phyloP scores from a whole-genome alignment of 345 rosid genomes.

The Gossypium australe region DNA sequence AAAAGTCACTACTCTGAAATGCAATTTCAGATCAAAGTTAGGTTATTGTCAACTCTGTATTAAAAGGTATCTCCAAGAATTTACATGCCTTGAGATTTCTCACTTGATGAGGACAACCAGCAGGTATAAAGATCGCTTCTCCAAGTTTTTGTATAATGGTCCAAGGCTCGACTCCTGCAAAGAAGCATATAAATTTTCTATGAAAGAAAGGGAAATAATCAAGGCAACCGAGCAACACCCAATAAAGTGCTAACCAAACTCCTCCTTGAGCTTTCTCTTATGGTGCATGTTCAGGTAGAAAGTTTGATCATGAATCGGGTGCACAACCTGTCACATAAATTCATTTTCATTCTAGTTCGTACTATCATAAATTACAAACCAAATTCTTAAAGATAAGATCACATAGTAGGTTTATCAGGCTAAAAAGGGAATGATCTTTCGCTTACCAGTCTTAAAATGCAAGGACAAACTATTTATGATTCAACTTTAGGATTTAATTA shows the following conservation, averaged over 20 bases:
- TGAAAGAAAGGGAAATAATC: not conserved
- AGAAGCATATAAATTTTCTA: not conserved
- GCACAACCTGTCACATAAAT: slow-evolving; percentile 38
- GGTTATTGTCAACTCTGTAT: not conserved
- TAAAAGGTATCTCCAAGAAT: not conserved
- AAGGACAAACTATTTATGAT: too few relatives aligned
- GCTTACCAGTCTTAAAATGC: too few relatives aligned
- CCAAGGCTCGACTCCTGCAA: slow-evolving; percentile 62
- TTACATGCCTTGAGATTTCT: slow-evolving; percentile 51
- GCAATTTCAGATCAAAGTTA: not conserved
- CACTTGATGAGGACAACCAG: slow-evolving; percentile 72
- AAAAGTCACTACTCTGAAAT: not conserved
- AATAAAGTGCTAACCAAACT: slow-evolving; percentile 45
- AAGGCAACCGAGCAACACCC: not conserved
- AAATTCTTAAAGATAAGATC: too few relatives aligned
- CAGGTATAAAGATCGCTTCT: slow-evolving; percentile 64
- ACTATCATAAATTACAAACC: not conserved
- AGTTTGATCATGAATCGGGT: slow-evolving; percentile 69
- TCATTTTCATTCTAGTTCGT: not conserved
- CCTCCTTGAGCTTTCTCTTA: slow-evolving; percentile 61
- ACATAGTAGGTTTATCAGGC: too few relatives aligned
- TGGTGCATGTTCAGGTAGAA: slow-evolving; percentile 59
- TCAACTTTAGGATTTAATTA: too few relatives aligned
- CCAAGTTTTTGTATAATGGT: slow-evolving; percentile 55
- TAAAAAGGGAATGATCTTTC: too few relatives aligned